phyloP scores from a whole-genome alignment of 768 basidiomycete species.

The Stropharia rugosoannulata region DNA sequence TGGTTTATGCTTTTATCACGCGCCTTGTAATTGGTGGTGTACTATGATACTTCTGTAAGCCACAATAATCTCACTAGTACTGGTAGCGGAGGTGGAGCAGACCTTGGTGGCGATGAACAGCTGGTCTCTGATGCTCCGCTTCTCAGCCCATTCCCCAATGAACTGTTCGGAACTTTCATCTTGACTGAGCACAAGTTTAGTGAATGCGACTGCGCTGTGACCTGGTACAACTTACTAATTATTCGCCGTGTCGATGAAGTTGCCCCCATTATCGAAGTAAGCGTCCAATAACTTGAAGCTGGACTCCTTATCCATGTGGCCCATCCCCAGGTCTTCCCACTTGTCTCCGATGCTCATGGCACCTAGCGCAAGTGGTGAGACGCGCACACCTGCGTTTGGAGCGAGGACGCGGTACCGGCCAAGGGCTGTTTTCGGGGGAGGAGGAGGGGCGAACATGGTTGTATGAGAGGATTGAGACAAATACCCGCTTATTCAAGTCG shows the following conservation, averaged over 20 bases:
- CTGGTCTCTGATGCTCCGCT: slow-evolving; percentile 35
- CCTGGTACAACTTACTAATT: slow-evolving; percentile 20
- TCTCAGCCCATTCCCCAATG: slow-evolving; percentile 44
- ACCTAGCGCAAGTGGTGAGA: slow-evolving; percentile 47
- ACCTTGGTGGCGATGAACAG: slow-evolving; percentile 38
- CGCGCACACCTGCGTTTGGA: slow-evolving; percentile 40
- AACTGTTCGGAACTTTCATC: slow-evolving; percentile 37
- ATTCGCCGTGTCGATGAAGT: slow-evolving; percentile 42
- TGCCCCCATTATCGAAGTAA: slow-evolving; percentile 37
- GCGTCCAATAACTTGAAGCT: slow-evolving; percentile 42
- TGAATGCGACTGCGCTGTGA: not conserved
- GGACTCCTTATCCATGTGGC: slow-evolving; percentile 33
- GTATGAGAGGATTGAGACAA: not conserved
- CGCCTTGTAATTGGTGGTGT: slow-evolving; percentile 27
- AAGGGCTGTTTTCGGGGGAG: slow-evolving; percentile 27
- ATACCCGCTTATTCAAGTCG: too few species aligned
- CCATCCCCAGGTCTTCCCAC: slow-evolving; percentile 29
- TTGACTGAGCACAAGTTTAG: slow-evolving; percentile 19
- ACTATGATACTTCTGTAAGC: slow-evolving; percentile 4
- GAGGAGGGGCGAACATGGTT: not conserved
- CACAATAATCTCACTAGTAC: too few species aligned
- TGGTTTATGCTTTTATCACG: slow-evolving; percentile 18
- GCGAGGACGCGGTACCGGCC: slow-evolving; percentile 38
- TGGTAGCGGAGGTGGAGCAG: slow-evolving; percentile 6
- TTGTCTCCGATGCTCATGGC: slow-evolving; percentile 49